Evolutionary conservation across 139 green algal genomes (phyloP).

Genomic region (Dunaliella primolecta): DNA sequence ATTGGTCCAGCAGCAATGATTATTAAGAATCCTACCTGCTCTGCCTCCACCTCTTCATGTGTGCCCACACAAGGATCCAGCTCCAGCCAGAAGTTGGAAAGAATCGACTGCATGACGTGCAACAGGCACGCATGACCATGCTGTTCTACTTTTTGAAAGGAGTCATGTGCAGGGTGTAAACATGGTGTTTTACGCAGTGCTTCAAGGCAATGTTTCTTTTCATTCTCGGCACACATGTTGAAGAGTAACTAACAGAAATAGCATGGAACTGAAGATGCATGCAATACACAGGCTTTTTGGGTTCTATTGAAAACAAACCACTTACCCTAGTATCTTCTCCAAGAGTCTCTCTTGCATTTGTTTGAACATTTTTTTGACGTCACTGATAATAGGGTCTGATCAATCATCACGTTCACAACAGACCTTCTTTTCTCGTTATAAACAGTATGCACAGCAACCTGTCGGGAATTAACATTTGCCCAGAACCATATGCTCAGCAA

Average conservation of each 20-base stretch:
- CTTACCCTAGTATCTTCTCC: too few species aligned
- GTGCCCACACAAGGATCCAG: not conserved
- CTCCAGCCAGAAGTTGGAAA: not conserved
- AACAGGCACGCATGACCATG: not conserved
- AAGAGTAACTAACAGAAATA: not conserved
- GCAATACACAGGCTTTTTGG: not conserved
- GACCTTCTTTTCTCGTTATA: not conserved
- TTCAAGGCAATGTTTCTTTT: too few species aligned
- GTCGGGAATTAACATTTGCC: not conserved
- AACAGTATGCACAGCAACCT: not conserved
- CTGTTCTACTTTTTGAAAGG: too few species aligned
- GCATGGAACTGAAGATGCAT: not conserved
- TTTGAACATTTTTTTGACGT: too few species aligned
- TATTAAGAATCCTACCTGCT: not conserved
- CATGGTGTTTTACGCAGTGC: too few species aligned
- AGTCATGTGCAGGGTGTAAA: too few species aligned
- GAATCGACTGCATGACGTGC: not conserved
- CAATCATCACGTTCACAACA: not conserved
- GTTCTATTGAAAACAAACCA: too few species aligned
- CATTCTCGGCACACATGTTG: not conserved
- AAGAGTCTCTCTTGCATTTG: too few species aligned
- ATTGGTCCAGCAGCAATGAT: too few species aligned
- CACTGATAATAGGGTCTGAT: too few species aligned
- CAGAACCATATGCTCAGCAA: not conserved
- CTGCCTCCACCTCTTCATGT: not conserved